phyloP scores from a whole-genome alignment of 768 basidiomycete genomes.

The Amanita inopinata region DNA sequence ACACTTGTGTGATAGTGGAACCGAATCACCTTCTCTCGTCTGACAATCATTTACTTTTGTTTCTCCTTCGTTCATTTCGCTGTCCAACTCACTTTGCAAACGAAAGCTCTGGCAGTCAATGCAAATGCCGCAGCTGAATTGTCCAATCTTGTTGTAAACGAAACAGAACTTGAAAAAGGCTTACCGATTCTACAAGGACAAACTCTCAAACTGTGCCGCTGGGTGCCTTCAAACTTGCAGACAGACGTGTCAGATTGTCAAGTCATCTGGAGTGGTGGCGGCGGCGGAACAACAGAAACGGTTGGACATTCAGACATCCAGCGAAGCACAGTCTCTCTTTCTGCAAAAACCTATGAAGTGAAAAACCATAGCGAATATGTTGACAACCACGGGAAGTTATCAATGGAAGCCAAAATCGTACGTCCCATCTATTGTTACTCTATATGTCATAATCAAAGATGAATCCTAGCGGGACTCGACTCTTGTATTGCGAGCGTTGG shows the following conservation, averaged over 20 bases:
- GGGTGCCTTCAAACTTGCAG: constrained; percentile 35
- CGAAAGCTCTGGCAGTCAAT: constrained; percentile 57
- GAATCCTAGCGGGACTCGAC: not conserved
- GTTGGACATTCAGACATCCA: not conserved
- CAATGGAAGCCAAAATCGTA: not conserved
- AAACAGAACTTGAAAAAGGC: constrained; percentile 35
- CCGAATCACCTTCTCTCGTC: constrained; percentile 56
- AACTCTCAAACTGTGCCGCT: constrained; percentile 49
- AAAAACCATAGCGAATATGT: no score
- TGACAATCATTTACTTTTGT: constrained; percentile 55
- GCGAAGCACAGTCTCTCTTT: not conserved
- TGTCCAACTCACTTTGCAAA: constrained; percentile 62
- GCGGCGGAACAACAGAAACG: not conserved
- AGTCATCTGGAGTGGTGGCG: constrained; percentile 44
- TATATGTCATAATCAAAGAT: not conserved
- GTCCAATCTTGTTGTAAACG: constrained; percentile 37
- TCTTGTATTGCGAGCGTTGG: not conserved
- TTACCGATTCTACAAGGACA: constrained; percentile 40
- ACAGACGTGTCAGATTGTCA: constrained; percentile 31
- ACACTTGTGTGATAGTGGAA: constrained; percentile 41
- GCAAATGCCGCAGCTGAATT: constrained; percentile 45
- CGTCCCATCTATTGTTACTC: not conserved
- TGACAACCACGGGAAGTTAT: no score
- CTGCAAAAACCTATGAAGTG: no score
- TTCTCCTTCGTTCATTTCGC: constrained; percentile 60